Evolutionary conservation across 140 eudicot species (phyloP).

Genomic region (Ambrosia hybrid): DNA sequence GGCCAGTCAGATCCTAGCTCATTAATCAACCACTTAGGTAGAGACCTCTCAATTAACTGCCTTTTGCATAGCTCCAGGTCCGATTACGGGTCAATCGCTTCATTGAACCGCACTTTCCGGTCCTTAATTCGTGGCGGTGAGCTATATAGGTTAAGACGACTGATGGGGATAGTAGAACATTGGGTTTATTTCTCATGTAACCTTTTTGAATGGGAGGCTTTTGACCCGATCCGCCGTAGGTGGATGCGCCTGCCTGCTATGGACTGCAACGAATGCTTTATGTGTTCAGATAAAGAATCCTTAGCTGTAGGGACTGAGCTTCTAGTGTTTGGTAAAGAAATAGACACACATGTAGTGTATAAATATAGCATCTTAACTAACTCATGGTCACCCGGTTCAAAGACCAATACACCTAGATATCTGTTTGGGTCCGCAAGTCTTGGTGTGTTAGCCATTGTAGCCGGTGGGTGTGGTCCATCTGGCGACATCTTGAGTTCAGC

Average conservation of each 20-base stretch:
- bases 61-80: slow-evolving; percentile 60
- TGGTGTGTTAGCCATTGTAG: slow-evolving; percentile 55
- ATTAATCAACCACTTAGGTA: slow-evolving; percentile 52
- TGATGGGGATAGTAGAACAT: slow-evolving; percentile 57
- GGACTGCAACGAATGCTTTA: slow-evolving; percentile 63
- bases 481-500: slow-evolving; percentile 62
- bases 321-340: slow-evolving; percentile 70
- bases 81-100: slow-evolving; percentile 60
- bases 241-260: slow-evolving; percentile 77
- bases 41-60: slow-evolving; percentile 60
- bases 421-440: slow-evolving; percentile 72
- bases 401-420: slow-evolving; percentile 59
- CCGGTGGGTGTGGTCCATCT: slow-evolving; percentile 66
- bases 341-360: slow-evolving; percentile 54
- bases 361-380: slow-evolving; percentile 73
- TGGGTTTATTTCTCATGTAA: slow-evolving; percentile 82
- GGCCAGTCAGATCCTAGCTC: slow-evolving; percentile 48
- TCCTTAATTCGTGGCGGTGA: slow-evolving; percentile 52
- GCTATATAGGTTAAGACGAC: slow-evolving; percentile 56
- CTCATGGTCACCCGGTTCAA: slow-evolving; percentile 61
- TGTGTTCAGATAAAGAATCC: slow-evolving; percentile 78
- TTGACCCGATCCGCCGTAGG: slow-evolving; percentile 60
- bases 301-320: slow-evolving; percentile 84
- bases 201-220: slow-evolving; percentile 77
- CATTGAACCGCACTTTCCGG: slow-evolving; percentile 48